phyloP scores from a whole-genome alignment of 352 stramenopile genomes.

The Pythium periplocum region DNA sequence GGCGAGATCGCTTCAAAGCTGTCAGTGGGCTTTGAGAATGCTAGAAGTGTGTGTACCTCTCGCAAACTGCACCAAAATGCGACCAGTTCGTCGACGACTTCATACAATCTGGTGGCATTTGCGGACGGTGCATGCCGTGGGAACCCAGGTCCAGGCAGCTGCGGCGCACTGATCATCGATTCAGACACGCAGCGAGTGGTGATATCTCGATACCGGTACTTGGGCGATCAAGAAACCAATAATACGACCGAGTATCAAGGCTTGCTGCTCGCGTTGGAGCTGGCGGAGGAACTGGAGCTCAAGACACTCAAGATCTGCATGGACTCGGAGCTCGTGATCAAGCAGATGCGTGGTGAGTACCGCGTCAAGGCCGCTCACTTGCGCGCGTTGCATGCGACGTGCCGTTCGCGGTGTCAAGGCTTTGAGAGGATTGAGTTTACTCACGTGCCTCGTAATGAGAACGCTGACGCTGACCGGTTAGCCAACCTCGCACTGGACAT shows the following conservation, averaged over 20 bases:
- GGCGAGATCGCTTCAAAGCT: no score
- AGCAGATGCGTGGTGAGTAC: constrained; percentile 69
- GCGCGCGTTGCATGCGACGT: constrained; percentile 33
- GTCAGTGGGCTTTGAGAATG: no score
- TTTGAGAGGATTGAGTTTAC: constrained; percentile 40
- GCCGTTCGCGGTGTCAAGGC: constrained; percentile 22
- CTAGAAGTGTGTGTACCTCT: no score
- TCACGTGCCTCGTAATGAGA: constrained; percentile 46
- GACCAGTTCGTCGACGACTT: no score
- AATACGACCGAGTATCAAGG: constrained; percentile 71
- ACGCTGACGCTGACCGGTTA: constrained; percentile 49
- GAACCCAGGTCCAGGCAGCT: constrained; percentile 57
- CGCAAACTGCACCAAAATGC: no score
- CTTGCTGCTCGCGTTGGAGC: constrained; percentile 48
- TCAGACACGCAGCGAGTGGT: constrained; percentile 31
- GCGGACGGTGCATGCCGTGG: constrained; percentile 68
- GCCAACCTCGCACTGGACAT: constrained; percentile 65
- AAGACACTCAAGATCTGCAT: constrained; percentile 47
- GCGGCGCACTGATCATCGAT: constrained; percentile 54
- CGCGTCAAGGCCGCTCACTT: constrained; percentile 64
- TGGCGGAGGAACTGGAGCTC: constrained; percentile 35
- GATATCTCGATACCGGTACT: constrained; percentile 31
- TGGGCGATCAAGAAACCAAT: constrained; percentile 65
- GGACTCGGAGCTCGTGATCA: constrained; percentile 79
- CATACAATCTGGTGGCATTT: constrained; percentile 24